phyloP scores from a whole-genome alignment of 495 filamentous ascomycete species.

The Daldinia childiae region DNA sequence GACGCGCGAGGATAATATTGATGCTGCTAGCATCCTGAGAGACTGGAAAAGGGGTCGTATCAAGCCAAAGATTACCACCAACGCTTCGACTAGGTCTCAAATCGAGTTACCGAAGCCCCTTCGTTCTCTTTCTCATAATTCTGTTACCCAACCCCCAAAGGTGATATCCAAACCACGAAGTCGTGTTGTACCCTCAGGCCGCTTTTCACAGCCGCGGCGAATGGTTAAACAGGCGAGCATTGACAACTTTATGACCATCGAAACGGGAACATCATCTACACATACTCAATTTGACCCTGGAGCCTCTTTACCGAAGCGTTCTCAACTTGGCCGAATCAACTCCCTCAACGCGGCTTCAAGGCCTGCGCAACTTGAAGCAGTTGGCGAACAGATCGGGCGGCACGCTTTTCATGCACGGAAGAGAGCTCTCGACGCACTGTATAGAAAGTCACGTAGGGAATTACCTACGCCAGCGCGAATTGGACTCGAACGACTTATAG shows the following conservation, averaged over 20 bases:
- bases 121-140: slow-evolving; percentile 48
- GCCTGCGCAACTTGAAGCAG: slow-evolving; percentile 62
- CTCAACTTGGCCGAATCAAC: slow-evolving; percentile 3
- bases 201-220: slow-evolving; percentile 37
- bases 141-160: slow-evolving; percentile 28
- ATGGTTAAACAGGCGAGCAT: slow-evolving; percentile 49
- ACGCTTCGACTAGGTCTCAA: background rate
- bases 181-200: slow-evolving; percentile 19
- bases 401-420: slow-evolving; percentile 54
- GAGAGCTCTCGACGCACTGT: slow-evolving; percentile 59
- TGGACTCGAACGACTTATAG: slow-evolving; percentile 44
- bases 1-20: slow-evolving; percentile 75
- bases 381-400: slow-evolving; percentile 35
- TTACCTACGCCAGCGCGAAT: slow-evolving; percentile 29
- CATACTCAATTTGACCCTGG: slow-evolving; percentile 9
- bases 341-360: slow-evolving; percentile 34
- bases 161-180: slow-evolving; percentile 16
- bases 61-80: slow-evolving; percentile 51
- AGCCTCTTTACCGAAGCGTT: slow-evolving; percentile 22
- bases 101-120: slow-evolving; percentile 41
- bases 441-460: slow-evolving; percentile 51
- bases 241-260: slow-evolving; percentile 45
- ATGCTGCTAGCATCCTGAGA: slow-evolving; percentile 71
- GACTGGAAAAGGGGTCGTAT: slow-evolving; percentile 83
- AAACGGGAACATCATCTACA: slow-evolving; percentile 13